Base-by-base conservation (phyloP, 257 asterid species). In the Capsicum baccatum region DNA sequence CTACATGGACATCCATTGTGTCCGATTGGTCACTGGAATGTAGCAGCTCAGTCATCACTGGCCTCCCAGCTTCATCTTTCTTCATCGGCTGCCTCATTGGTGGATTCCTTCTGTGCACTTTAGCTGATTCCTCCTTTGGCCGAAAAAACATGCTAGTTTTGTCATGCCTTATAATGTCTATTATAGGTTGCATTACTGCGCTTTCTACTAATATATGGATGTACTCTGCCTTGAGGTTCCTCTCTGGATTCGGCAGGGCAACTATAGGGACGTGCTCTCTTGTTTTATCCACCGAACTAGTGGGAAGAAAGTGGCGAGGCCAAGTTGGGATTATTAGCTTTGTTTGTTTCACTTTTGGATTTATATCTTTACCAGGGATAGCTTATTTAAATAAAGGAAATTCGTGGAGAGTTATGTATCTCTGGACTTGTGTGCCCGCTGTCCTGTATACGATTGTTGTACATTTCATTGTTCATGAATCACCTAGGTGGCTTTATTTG, bases 11-110 rank as follows among this genome's bases (percentile, higher is more conserved):
- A 0, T 92, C 98, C 59, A 83, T 89, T 14, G 81, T 94, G 0
- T 92, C 98, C 0, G 96, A 94, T 39, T 94, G 98, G 98, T 90
- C 94, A 3, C 90, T 93, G 63, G 88, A 91, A 79, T 94, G 97
- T 85, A 86, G 92, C 0, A 88, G 92, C 55, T 88, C 94, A n/a
- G 10, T 92, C 73, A 16, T 92, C 42, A 87, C 89, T 3, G 94
- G 95, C 64, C 85, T 95, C 5, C 98, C 98, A 0, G 93, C 95
- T 0, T 91, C 98, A 3, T 83, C 93, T 0, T 92, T 91, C 87
- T 92, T 91, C 88, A 7, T 87, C 6, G 97, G 98, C 9, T 90
- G 93, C 78, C 84, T 95, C 2, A 63, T 85, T 55, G 96, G 98
- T 21, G 98, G 98, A 19, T 83, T 95, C 9, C 74, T 89, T 0